Evolutionary conservation across 495 filamentous ascomycete species (phyloP).

Genomic region (Parachaetomium inaequale): DNA sequence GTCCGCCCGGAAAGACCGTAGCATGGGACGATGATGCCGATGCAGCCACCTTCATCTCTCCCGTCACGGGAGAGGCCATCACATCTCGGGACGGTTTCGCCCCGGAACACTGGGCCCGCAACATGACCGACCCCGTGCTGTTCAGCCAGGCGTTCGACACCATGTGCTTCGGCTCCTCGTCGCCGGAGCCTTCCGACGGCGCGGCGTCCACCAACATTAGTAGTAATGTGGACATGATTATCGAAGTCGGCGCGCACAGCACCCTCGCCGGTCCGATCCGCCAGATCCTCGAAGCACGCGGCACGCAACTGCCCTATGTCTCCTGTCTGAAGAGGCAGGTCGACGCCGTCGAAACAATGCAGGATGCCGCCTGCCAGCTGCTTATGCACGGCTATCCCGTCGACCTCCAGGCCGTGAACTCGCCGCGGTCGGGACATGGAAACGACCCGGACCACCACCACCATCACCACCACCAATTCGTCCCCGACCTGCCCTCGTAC

Average conservation of each 20-base stretch:
- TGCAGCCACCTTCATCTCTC: neutral
- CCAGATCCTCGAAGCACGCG: neutral
- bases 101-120: no score
- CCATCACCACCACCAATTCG: neutral
- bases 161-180: no score
- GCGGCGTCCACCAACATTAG: no score
- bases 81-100: no score
- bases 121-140: no score
- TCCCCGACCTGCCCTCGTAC: neutral
- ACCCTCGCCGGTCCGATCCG: neutral
- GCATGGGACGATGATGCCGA: neutral
- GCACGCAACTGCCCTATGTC: neutral
- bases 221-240: no score
- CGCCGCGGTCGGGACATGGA: neutral
- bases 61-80: no score
- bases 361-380: no score
- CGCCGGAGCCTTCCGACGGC: no score
- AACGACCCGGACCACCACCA: neutral
- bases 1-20: constrained; percentile 25
- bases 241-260: neutral
- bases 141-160: no score
- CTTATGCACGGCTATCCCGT: neutral
- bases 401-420: neutral
- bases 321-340: neutral
- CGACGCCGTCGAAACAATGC: neutral